Conservation (phyloP, 2,329 filamentous ascomycete genomes). For the Podosphaera xanthii region DNA sequence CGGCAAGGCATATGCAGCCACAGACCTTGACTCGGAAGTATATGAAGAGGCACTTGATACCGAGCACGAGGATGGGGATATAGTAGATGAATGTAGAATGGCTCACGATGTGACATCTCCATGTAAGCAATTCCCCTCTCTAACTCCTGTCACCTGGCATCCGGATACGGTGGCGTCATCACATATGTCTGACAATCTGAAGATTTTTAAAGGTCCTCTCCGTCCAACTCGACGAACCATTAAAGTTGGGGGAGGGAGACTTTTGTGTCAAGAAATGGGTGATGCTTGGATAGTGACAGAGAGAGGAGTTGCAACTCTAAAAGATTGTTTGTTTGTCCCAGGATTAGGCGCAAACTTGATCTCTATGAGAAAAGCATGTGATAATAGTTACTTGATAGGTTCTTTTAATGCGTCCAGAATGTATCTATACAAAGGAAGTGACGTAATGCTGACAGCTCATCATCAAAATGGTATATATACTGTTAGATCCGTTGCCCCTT, state of each 20-base stretch:
- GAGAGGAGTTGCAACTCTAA: too few relatives aligned
- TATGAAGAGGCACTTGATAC: background rate
- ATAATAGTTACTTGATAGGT: background rate
- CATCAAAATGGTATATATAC: background rate
- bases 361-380: background rate
- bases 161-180: too few relatives aligned
- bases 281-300: too few relatives aligned
- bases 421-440: background rate
- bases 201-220: too few relatives aligned
- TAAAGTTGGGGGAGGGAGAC: too few relatives aligned
- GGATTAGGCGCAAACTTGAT: background rate
- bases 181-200: too few relatives aligned
- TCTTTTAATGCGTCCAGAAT: background rate
- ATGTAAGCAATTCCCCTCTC: background rate
- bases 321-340: too few relatives aligned
- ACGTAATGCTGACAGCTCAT: background rate
- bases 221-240: too few relatives aligned
- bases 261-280: too few relatives aligned
- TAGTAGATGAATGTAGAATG: background rate
- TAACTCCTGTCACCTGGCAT: background rate
- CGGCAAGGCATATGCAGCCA: background rate
- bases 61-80: background rate
- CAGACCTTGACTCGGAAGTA: background rate
- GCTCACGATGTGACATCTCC: background rate
- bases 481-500: too few relatives aligned